Evolutionary conservation across 192 early-diverging fungal species (phyloP), one percentile per base, ranked within the genome.

Genomic region (Coemansia sp.): DNA sequence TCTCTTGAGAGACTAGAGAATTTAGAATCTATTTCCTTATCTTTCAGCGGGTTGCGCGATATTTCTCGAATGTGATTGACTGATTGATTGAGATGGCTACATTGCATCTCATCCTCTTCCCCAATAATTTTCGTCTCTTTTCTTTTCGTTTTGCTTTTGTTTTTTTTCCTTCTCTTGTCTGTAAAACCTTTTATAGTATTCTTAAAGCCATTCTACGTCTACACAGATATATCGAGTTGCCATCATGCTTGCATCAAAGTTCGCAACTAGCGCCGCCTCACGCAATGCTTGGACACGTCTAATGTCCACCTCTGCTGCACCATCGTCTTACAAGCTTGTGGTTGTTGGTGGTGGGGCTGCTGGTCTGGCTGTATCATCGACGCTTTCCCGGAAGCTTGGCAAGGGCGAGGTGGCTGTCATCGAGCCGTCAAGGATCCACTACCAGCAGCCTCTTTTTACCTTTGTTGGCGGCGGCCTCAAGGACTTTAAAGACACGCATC

Each of bases 381-480:
- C 90, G 7, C 69, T 93, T 9, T 76, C 90, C 10, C 66, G 86
- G 48, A 70, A 84, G 38, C 85, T 91, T n/a, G 88, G 89, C 64
- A 79, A 84, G 62, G 77, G 84, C 45, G 77, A 87, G 25, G 88
- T 93, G 7, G 90, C 90, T n/a, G 85, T 93, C 41, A 79, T 93
- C 55, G 92, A 93, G 56, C 90, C 92, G 25, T 86, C 92, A 0
- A 68, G 67, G 48, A 79, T 77, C 4, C 91, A 92, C 81, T 90
- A 91, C 75, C 93, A 94, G 76, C 94, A 95, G 86, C 94, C 94
- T 41, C 70, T 95, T 57, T 95, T 92, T 86, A 95, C 94, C 13
- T 92, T 93, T 88, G 94, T 95, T 46, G 94, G 94, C 44, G 90
- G 82, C 58, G 94, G 94, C 17, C 74, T 95, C 62, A 95, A 95